These are phyloP conservation scores for Rhizopus arrhizus DNA, from an alignment of 371 early-diverging fungal genomes.

Conservation along the genomic window DNA sequence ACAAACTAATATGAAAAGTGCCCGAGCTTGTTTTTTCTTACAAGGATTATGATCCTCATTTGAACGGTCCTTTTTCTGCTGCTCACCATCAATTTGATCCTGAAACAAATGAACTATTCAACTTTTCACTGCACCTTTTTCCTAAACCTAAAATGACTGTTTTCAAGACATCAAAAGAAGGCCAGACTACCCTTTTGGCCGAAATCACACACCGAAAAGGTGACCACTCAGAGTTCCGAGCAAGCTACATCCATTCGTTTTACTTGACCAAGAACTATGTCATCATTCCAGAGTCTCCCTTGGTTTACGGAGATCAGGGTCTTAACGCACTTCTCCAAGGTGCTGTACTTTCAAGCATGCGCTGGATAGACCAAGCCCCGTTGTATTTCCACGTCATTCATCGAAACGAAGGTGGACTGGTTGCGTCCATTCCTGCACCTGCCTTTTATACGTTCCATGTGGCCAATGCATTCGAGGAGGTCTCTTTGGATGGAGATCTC, in stretches of 20 bases:
- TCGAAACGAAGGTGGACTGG: slow-evolving; percentile 39
- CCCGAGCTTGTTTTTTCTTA: slow-evolving; percentile 58
- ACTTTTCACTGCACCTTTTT: slow-evolving; percentile 28
- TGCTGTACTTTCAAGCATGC: slow-evolving; percentile 39
- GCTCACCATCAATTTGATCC: slow-evolving; percentile 63
- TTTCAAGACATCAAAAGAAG: slow-evolving; percentile 31
- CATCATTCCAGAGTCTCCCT: slow-evolving; percentile 55
- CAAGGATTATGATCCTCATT: slow-evolving; percentile 40
- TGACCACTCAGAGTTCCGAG: slow-evolving; percentile 21
- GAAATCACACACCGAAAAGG: slow-evolving; percentile 34
- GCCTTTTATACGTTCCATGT: slow-evolving; percentile 59
- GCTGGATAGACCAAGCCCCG: slow-evolving; percentile 40
- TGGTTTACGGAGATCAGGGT: slow-evolving; percentile 43
- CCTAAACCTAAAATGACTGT: slow-evolving; percentile 31
- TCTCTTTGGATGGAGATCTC: slow-evolving; percentile 29
- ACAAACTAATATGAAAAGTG: slow-evolving; percentile 20
- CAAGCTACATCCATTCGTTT: slow-evolving; percentile 43
- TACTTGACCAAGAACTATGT: slow-evolving; percentile 59
- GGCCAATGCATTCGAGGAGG: slow-evolving; percentile 54
- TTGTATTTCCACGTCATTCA: slow-evolving; percentile 53
- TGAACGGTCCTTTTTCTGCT: slow-evolving; percentile 50
- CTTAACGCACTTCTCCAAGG: slow-evolving; percentile 49
- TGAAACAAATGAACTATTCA: slow-evolving; percentile 52
- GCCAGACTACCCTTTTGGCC: slow-evolving; percentile 38
- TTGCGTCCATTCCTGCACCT: slow-evolving; percentile 51